A percentile compares a stretch with the other conserved stretches of the same genome.
phyloP scores from a whole-genome alignment of 495 filamentous ascomycete species.

The Aspergillus nidulans region DNA sequence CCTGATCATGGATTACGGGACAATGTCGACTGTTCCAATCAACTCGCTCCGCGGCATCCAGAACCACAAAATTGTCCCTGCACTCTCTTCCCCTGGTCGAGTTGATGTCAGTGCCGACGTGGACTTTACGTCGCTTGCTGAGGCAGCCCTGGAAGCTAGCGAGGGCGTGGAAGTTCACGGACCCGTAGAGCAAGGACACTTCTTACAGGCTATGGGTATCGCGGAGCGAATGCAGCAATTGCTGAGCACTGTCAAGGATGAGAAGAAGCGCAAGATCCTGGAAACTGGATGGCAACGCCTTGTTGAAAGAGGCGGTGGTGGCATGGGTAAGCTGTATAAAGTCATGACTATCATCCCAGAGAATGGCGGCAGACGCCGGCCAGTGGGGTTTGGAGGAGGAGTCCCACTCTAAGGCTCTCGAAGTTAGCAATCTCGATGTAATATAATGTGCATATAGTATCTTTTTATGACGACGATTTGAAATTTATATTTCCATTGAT shows the following conservation, averaged over 20 bases:
- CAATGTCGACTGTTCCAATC: constrained; percentile 67
- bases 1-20: constrained; percentile 91
- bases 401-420: neutral
- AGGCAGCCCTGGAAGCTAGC: constrained; percentile 68
- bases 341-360: constrained; percentile 86
- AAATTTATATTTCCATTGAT: neutral
- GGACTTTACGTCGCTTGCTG: constrained; percentile 80
- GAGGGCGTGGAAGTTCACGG: constrained; percentile 87
- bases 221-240: constrained; percentile 69
- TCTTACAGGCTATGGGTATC: constrained; percentile 76
- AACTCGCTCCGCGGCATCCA: constrained; percentile 88
- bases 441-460: constrained; percentile 1
- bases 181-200: constrained; percentile 80
- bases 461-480: neutral
- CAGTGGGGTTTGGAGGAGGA: constrained; percentile 84
- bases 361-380: constrained; percentile 63
- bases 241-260: constrained; percentile 44
- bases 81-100: constrained; percentile 70
- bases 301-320: constrained; percentile 68
- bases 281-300: constrained; percentile 72
- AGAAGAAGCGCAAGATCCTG: constrained; percentile 54
- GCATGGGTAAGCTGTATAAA: constrained; percentile 95
- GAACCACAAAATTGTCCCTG: constrained; percentile 64
- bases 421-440: neutral
- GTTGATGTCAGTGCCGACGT: constrained; percentile 89